A percentile compares a stretch with the other conserved stretches of the same genome.
Conservation (phyloP, 1,139 yeast genomes). For the Blastobotrys illinoisensis region DNA sequence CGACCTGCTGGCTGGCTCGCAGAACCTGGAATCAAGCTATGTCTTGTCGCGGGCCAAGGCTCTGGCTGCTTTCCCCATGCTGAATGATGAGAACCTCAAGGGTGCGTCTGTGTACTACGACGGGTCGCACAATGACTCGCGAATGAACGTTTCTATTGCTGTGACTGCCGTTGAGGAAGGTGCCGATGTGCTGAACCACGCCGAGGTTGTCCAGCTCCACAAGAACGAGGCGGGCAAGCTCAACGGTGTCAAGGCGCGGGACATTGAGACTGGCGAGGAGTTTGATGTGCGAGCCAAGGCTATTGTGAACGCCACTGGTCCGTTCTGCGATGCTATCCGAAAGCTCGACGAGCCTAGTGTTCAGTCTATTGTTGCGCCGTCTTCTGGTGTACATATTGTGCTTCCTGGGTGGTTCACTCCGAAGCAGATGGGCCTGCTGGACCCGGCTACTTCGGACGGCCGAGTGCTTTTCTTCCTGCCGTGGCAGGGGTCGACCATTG, state of each 20-base stretch:
- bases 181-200: conserved; percentile 84
- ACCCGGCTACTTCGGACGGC: conserved; percentile 91
- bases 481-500: conserved; percentile 96
- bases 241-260: conserved; percentile 70
- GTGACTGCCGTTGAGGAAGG: conserved; percentile 81
- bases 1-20: conserved; percentile 88
- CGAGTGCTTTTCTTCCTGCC: conserved; percentile 96
- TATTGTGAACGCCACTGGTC: conserved; percentile 92
- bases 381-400: conserved; percentile 89
- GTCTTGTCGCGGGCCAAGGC: conserved; percentile 65
- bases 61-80: conserved; percentile 77
- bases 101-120: conserved; percentile 93
- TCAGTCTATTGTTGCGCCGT: conserved; percentile 85
- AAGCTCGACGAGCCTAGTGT: conserved; percentile 64
- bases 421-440: conserved; percentile 78
- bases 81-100: conserved; percentile 72
- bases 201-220: conserved; percentile 68
- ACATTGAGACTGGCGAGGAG: conserved; percentile 50
- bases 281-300: conserved; percentile 58
- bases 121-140: conserved; percentile 88
- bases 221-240: conserved; percentile 61
- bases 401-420: conserved; percentile 93
- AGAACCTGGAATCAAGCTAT: conserved; percentile 76
- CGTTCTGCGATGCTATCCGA: conserved; percentile 77
- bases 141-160: conserved; percentile 85